Evolutionary conservation across 768 basidiomycete genomes (phyloP), one percentile per base, ranked within the genome.

Genomic region (Hebeloma cylindrosporum): DNA sequence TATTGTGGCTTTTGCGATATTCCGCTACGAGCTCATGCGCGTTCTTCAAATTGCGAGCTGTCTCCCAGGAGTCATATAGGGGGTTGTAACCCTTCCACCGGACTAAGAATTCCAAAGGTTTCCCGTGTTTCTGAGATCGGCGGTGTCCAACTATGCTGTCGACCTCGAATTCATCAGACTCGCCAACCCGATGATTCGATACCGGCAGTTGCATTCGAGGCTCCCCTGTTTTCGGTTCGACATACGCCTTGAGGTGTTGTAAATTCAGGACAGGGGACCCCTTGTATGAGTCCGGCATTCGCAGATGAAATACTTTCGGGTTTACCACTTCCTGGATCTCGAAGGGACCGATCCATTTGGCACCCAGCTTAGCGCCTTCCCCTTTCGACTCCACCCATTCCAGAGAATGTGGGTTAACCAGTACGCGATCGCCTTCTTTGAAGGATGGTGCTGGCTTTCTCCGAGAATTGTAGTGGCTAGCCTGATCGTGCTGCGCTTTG

Each of bases 181-280:
- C 36, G 11, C 13, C 21, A 22, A n/a, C 21, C 7, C 36, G 16
- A 10, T 21, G 7, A 5, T 13, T 6, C 2, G 16, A 3, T 3
- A n/a, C 25, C 3, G 21, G 18, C 9, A 38, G 16, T 11, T 2
- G 8, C 6, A 23, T 23, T 23, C 36, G 16, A 14, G n/a, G n/a
- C n/a, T 38, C 36, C 7, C 11, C 18, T 5, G 16, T 4, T 5
- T 21, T 18, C 5, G 16, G 9, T 10, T 9, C 16, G 17, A n/a
- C 36, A 32, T 39, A 40, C 14, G 16, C 20, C 22, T 46, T 40
- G 14, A 46, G 20, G 13, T 46, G 36, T 10, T 28, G 28, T 5
- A 46, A 22, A 29, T 46, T 46, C 11, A 40, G 14, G 1, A 46
- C 36, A 10, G 45, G 36, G 6, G 37, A 26, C 6, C 37, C 36